Evolutionary conservation across 768 basidiomycete genomes (phyloP).

Genomic region (Clitopilus passeckerianus): DNA sequence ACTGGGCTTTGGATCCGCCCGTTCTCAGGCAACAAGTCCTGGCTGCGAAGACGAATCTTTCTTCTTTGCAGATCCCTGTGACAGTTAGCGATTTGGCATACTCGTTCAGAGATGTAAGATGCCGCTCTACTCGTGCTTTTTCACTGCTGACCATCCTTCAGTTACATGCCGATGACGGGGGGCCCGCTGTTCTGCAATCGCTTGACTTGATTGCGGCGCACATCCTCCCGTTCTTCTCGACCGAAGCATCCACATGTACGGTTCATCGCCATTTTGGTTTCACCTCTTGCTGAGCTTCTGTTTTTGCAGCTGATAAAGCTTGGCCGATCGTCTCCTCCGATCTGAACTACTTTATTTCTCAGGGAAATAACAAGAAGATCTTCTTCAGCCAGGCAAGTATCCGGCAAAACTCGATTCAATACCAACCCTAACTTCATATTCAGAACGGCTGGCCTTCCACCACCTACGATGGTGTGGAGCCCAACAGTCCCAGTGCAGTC

Average conservation of each 20-base stretch:
- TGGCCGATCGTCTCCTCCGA: conserved; percentile 61
- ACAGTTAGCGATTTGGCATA: conserved; percentile 67
- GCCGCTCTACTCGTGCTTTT: background rate
- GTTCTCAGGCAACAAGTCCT: conserved; percentile 48
- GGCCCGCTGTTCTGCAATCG: conserved; percentile 49
- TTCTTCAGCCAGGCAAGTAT: conserved; percentile 59
- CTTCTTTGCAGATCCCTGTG: conserved; percentile 54
- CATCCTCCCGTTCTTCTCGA: conserved; percentile 67
- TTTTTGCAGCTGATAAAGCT: conserved; percentile 40
- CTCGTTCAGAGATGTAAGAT: conserved; percentile 40
- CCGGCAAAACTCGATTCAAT: too few relatives aligned
- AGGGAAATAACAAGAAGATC: conserved; percentile 68
- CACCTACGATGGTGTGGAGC: conserved; percentile 55
- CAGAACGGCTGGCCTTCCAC: conserved; percentile 79
- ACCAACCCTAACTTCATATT: background rate
- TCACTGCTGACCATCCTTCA: conserved; percentile 1
- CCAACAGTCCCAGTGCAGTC: conserved; percentile 59
- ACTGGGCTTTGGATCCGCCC: conserved; percentile 43
- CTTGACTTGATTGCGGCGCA: conserved; percentile 65
- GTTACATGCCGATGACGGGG: conserved; percentile 42
- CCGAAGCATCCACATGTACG: conserved; percentile 50
- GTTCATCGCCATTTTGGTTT: background rate
- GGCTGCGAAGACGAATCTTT: conserved; percentile 42
- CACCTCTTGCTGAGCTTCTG: background rate
- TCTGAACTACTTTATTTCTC: conserved; percentile 62